A percentile compares a stretch with the other conserved stretches of the same genome.
Conservation (phyloP, 164 flowering plant genomes). For the Sextonia rubra region DNA sequence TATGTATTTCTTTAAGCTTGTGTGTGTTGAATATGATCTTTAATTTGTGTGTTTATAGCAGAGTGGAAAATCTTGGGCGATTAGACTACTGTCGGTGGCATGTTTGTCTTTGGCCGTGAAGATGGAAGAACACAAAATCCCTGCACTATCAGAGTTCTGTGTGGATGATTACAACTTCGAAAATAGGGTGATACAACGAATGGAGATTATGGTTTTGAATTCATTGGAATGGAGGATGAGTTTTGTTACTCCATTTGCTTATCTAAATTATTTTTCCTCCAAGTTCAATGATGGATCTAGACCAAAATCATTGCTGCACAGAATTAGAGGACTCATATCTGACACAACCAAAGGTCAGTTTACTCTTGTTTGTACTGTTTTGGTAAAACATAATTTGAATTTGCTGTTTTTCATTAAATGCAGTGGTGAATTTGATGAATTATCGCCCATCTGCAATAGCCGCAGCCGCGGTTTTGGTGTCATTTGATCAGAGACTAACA, state of each 20-base stretch:
- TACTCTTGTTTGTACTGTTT: conserved; percentile 3
- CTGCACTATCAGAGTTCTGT: conserved; percentile 36
- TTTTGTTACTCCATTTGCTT: conserved; percentile 58
- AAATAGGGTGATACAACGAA: conserved; percentile 40
- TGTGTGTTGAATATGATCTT: not conserved
- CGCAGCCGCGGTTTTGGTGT: conserved; percentile 53
- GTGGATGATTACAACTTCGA: conserved; percentile 39
- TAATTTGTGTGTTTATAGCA: conserved; percentile 10
- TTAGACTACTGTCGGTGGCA: conserved; percentile 53
- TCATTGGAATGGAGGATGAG: conserved; percentile 72
- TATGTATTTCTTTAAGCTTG: not conserved
- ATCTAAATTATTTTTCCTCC: conserved; percentile 40
- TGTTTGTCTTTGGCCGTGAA: conserved; percentile 64
- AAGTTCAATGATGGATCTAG: conserved; percentile 31
- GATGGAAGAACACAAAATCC: conserved; percentile 63
- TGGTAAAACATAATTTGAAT: not conserved
- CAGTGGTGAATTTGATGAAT: conserved; percentile 43
- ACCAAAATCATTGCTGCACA: conserved; percentile 14
- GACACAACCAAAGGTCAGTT: conserved; percentile 39
- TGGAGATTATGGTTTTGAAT: conserved; percentile 64
- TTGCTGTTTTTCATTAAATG: conserved; percentile 8
- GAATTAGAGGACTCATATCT: conserved; percentile 32
- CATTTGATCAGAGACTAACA: conserved; percentile 37
- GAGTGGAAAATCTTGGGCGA: conserved; percentile 56
- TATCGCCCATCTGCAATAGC: conserved; percentile 65